Evolutionary conservation across 139 green algal species (phyloP).

Genomic region (Auxenochlorella pyrenoidosa): DNA sequence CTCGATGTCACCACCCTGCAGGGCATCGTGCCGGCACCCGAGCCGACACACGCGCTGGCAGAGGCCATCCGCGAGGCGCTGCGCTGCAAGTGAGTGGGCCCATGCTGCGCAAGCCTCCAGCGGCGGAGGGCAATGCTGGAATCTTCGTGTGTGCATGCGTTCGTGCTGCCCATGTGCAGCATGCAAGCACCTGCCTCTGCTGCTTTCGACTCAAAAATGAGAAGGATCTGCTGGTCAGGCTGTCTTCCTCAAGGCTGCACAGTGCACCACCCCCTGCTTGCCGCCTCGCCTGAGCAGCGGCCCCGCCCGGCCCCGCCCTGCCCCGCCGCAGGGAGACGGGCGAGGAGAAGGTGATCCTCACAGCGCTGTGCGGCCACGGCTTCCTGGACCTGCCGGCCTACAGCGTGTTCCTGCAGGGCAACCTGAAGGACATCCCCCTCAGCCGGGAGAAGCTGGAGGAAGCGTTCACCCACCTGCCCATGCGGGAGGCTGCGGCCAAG

Average conservation of each 20-base stretch:
- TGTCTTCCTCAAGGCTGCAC: neutral
- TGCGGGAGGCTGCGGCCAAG: neutral
- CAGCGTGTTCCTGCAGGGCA: neutral
- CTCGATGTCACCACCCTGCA: neutral
- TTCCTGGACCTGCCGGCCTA: constrained; percentile 10
- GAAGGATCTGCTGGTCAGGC: neutral
- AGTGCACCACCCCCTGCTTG: neutral
- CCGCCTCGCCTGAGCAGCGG: neutral
- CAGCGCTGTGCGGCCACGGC: constrained; percentile 40
- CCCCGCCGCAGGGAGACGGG: constrained; percentile 40
- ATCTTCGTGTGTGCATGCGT: too few species aligned
- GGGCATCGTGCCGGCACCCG: constrained; percentile 50
- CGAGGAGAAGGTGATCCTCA: constrained; percentile 48
- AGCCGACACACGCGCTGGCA: constrained; percentile 42
- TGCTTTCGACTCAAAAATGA: neutral
- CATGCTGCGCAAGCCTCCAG: too few species aligned
- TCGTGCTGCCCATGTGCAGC: too few species aligned
- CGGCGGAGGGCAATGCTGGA: too few species aligned
- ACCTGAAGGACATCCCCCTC: constrained; percentile 10
- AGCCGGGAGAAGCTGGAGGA: constrained; percentile 2
- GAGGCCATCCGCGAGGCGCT: constrained; percentile 38
- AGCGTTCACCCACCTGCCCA: constrained; percentile 6
- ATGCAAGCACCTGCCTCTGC: too few species aligned
- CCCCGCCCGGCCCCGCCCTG: neutral
- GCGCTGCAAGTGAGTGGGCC: constrained; percentile 14